Evolutionary conservation across 192 early-diverging fungal species (phyloP).

Genomic region (Coemansia sp.): DNA sequence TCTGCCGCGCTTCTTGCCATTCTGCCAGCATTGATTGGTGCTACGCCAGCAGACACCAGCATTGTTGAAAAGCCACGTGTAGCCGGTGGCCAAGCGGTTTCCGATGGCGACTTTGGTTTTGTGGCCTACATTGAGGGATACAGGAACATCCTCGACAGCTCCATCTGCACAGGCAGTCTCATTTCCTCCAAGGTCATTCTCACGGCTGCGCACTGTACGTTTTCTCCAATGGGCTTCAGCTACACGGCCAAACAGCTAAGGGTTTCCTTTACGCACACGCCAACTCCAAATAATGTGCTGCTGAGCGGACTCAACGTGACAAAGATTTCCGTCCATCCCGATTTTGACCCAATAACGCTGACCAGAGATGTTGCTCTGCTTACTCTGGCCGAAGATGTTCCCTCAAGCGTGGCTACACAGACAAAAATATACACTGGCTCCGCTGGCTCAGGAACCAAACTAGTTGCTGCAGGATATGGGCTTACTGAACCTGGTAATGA

Average conservation of each 20-base stretch:
- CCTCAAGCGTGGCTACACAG: conserved; percentile 10
- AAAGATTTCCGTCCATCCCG: conserved; percentile 10
- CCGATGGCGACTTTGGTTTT: conserved; percentile 16
- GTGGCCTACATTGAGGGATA: conserved; percentile 25
- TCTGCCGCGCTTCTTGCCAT: neutral
- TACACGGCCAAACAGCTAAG: conserved; percentile 7
- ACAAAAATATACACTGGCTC: conserved; percentile 20
- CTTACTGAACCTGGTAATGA: conserved; percentile 11
- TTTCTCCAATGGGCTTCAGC: neutral
- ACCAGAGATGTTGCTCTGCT: conserved; percentile 42
- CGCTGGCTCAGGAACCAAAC: neutral
- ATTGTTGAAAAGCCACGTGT: conserved; percentile 15
- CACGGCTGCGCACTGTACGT: conserved; percentile 50
- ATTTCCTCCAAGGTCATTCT: conserved; percentile 51
- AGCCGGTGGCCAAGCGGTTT: conserved; percentile 27
- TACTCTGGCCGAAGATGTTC: conserved; percentile 19
- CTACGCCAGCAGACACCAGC: neutral
- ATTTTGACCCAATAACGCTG: conserved; percentile 15
- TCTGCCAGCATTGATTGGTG: neutral
- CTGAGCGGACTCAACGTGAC: conserved; percentile 17
- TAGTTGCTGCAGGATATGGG: conserved; percentile 40
- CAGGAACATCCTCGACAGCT: neutral
- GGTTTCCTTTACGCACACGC: conserved; percentile 23
- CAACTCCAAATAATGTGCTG: neutral
- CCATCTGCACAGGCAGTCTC: conserved; percentile 41